Percentiles rank a stretch among this genome's conserved stretches.
Conservation (phyloP, 2,329 filamentous ascomycete species). For the Aureobasidium musti region DNA sequence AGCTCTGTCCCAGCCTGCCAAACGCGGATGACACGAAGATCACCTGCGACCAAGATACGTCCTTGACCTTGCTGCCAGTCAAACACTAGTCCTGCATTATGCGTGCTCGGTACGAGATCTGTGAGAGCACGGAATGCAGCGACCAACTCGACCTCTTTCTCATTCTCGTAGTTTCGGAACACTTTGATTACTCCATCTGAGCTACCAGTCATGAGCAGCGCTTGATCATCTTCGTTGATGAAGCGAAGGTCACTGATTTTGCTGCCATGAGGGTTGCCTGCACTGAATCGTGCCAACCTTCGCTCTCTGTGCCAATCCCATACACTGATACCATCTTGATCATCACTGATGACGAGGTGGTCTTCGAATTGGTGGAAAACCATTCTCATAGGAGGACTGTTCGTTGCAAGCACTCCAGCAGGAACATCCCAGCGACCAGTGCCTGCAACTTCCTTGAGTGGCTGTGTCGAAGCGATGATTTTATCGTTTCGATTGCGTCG, state of each 20-base stretch:
- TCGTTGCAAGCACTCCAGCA: conserved; percentile 81
- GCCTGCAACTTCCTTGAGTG: conserved; percentile 84
- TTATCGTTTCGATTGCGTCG: conserved; percentile 87
- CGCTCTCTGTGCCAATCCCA: conserved; percentile 89
- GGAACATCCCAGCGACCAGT: conserved; percentile 85
- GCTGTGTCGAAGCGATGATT: conserved; percentile 89
- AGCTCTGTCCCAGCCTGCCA: conserved; percentile 96
- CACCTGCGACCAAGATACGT: conserved; percentile 89
- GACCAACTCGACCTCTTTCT: conserved; percentile 76
- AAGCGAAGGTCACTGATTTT: conserved; percentile 94
- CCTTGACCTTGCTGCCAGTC: conserved; percentile 99
- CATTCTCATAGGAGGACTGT: conserved; percentile 86
- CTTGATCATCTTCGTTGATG: conserved; percentile 98
- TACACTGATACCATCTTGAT: conserved; percentile 80
- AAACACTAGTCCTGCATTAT: conserved; percentile 93
- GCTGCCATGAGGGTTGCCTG: conserved; percentile 87
- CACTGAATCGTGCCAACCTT: conserved; percentile 82
- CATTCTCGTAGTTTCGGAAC: conserved; percentile 86
- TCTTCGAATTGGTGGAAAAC: conserved; percentile 98
- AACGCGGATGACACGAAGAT: conserved; percentile 91
- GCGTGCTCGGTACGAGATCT: conserved; percentile 81
- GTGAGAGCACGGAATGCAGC: conserved; percentile 90
- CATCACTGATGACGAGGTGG: conserved; percentile 89
- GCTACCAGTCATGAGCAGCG: conserved; percentile 89
- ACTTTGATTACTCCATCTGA: conserved; percentile 93